Evolutionary conservation across 352 stramenopile genomes (phyloP).

Genomic region (Saprolegnia parasitica): DNA sequence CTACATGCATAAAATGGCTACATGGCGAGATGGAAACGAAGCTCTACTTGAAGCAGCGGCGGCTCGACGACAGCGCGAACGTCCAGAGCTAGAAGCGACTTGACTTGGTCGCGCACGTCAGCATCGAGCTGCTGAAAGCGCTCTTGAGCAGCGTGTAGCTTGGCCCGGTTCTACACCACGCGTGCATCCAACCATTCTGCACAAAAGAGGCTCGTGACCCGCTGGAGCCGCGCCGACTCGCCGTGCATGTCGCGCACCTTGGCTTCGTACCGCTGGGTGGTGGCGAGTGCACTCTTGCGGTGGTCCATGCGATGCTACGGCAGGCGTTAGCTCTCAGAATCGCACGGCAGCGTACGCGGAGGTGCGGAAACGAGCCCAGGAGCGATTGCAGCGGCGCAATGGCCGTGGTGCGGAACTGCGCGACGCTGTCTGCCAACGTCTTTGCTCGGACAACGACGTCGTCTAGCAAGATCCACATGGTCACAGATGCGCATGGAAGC

Average conservation of each 20-base stretch:
- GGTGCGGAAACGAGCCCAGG: conserved; percentile 47
- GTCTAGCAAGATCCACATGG: neutral
- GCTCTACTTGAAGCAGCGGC: conserved; percentile 29
- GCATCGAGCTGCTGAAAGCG: conserved; percentile 64
- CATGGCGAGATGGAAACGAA: conserved; percentile 38
- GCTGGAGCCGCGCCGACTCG: conserved; percentile 46
- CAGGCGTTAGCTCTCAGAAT: conserved; percentile 11
- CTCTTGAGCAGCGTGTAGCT: conserved; percentile 48
- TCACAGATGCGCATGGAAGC: no score
- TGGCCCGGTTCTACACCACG: conserved; percentile 52
- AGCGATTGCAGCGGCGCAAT: conserved; percentile 60
- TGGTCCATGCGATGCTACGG: conserved; percentile 56
- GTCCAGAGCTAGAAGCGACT: conserved; percentile 12
- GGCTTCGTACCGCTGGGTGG: conserved; percentile 51
- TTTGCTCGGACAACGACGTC: neutral
- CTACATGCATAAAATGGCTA: conserved; percentile 21
- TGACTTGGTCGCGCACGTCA: conserved; percentile 45
- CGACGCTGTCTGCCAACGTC: conserved; percentile 36
- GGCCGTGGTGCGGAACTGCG: conserved; percentile 46
- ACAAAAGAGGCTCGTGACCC: conserved; percentile 37
- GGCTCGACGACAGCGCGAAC: conserved; percentile 9
- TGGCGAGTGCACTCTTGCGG: conserved; percentile 50
- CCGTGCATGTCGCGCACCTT: conserved; percentile 59
- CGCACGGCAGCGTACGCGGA: conserved; percentile 37
- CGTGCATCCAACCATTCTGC: neutral